Evolutionary conservation across 1,139 yeast genomes (phyloP), one percentile per base, ranked within the genome.

Genomic region (Yamadazyma diddensiae): DNA sequence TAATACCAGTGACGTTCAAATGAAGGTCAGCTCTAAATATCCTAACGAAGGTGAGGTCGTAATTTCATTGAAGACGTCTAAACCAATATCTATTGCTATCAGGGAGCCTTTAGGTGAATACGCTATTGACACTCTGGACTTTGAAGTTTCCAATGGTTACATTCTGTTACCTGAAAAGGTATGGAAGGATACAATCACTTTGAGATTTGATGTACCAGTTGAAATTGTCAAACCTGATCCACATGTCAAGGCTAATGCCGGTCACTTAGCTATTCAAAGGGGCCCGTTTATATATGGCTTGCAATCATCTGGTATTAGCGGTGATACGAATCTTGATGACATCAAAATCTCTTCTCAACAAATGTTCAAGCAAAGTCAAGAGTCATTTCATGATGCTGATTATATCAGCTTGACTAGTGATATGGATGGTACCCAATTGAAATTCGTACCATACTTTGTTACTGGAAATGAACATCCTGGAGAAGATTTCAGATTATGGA

Each of bases 231-330:
- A 26, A 20, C 41, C 47, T 10, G 38, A 47, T 35, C 43, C 46
- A 2, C 44, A 36, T 2, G 46, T 47, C 16, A 28, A 33, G 12
- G 52, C 49, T 4, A 47, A 47, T 24, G n/a, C 17, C 10, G 52
- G 49, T 3, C 34, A 37, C 34, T 32, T 47, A 18, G 49, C 50
- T 2, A 39, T 48, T 11, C 38, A 43, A 34, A 37, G 46, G 28
- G 52, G 52, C 1, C 52, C 52, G 2, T 48, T 37, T 28, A 47
- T 39, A 10, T 48, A 48, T 26, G 50, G 43, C 14, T 30, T 48
- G n/a, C 43, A 47, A 28, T 15, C 31, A n/a, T 47, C 49, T 1
- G 47, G 49, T 5, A 30, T 35, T 14, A 11, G 11, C 9, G 29
- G 24, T 10, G 34, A 26, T 3, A 19, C 23, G 15, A 6, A 23